A percentile compares a stretch with the other conserved stretches of the same genome.
phyloP scores from a whole-genome alignment of 306 rosid genomes.

The Benincasa hispida region DNA sequence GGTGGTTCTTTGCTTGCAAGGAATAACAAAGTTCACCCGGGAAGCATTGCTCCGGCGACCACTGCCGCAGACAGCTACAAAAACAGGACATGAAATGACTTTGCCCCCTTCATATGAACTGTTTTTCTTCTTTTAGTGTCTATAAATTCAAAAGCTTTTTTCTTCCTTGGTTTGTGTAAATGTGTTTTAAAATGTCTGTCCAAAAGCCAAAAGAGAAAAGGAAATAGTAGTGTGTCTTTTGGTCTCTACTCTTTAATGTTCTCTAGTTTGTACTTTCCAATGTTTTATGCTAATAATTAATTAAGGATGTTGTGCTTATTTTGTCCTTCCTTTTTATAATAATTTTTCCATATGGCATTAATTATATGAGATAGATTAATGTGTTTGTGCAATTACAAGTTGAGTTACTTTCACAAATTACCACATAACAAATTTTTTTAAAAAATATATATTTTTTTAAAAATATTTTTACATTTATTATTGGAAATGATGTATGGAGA shows the following conservation, averaged over 20 bases:
- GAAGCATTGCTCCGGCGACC: neutral
- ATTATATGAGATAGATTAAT: no score
- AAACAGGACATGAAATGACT: neutral
- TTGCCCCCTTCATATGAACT: neutral
- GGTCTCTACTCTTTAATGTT: neutral
- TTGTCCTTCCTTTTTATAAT: neutral
- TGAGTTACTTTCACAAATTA: no score
- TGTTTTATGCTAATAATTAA: neutral
- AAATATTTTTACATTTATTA: no score
- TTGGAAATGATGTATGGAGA: no score
- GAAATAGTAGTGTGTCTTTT: neutral
- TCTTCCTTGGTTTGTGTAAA: neutral
- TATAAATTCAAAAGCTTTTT: neutral
- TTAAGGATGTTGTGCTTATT: neutral
- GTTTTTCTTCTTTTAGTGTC: neutral
- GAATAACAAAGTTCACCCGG: slow-evolving; percentile 6
- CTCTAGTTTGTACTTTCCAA: neutral
- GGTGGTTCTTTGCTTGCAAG: neutral
- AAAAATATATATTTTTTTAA: no score
- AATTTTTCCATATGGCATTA: no score
- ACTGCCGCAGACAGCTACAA: neutral
- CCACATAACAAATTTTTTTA: no score
- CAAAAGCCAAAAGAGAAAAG: neutral
- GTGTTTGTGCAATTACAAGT: no score
- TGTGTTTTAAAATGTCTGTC: neutral